Base-by-base conservation (phyloP, 2,329 filamentous ascomycete species). In the Diaporthe caulivora region DNA sequence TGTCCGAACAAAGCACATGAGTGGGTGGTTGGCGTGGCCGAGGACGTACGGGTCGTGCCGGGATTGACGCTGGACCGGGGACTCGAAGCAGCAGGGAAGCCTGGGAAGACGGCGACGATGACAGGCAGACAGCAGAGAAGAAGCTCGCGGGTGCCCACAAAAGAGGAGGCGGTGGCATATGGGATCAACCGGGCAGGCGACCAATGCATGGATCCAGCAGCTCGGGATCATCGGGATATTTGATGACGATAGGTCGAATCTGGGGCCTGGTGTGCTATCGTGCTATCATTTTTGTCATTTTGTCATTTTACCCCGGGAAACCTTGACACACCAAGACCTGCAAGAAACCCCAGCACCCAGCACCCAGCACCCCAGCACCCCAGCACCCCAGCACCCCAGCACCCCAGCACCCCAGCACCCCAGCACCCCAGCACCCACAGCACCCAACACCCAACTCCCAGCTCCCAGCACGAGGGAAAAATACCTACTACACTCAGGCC, bases 291-390 rank as follows among this genome's bases (percentile, higher is more conserved):
- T n/a, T 26, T 37, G 40, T 65, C 51, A 53, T 21, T 47, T 9
- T 62, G 40, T 49, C 57, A 71, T 70, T 55, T 55, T 40, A 55
- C 65, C 62, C 62, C 62, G 62, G 51, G 51, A 69, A 53, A 69
- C 51, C 65, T 69, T 65, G 69, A 64, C 60, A 51, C 57, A 64
- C 42, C 26, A 31, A 17, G n/a, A 18, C 34, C n/a, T n/a, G n/a
- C n/a, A n/a, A n/a, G n/a, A n/a, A n/a, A n/a, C n/a, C n/a, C n/a
- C n/a, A n/a, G n/a, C n/a, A n/a, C n/a, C n/a, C n/a, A n/a, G n/a
- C n/a, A n/a, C n/a, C n/a, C n/a, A n/a, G n/a, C n/a, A n/a, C n/a
- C n/a, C n/a, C n/a, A n/a, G n/a, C n/a, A n/a, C n/a, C n/a, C n/a
- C n/a, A n/a, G n/a, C n/a, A n/a, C n/a, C n/a, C n/a, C n/a, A n/a